Evolutionary conservation across 345 rosid species (phyloP), one percentile per base, ranked within the genome.

Genomic region (Acer campestre): DNA sequence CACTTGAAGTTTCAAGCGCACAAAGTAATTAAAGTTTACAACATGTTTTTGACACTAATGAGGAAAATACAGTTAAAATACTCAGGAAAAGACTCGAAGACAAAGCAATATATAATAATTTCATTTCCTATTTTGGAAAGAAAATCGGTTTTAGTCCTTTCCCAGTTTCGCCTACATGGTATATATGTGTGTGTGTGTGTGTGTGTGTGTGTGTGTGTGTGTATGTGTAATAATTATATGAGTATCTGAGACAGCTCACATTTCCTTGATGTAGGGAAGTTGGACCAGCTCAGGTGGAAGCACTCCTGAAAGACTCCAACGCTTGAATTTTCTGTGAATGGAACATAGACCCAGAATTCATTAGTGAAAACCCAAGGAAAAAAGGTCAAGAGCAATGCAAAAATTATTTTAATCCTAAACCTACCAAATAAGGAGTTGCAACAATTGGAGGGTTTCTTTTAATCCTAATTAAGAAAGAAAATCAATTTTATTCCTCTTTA

Each of bases 281-380:
- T 80, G 81, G 10, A 80, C 79, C n/a, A 90, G 61, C 70, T 85
- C 84, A 40, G 86, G 75, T 23, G 94, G 90, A 51, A 89, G 91
- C 66, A 62, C 64, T 73, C 94, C 94, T 0, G 94, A 86, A 76
- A 90, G 90, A 68, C 46, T 42, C 10, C 46, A 42, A 42, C 46
- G 46, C 46, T 42, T 42, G 46, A 42, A 42, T 8, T 42, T 67
- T 22, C 94, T 90, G 78, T 73, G 77, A 66, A 79, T 55, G 42
- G 61, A 75, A 59, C 63, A 14, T 35, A 38, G 59, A 20, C 17
- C 74, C 31, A 38, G 5, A 40, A 20, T 72, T 40, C 16, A 25
- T 59, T 20, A 46, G 0, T 7, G 22, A 17, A 56, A 11, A 12
- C 8, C 2, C n/a, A 6, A n/a, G 10, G 18, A 56, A 6, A 56